phyloP scores from a whole-genome alignment of 345 rosid genomes.

The Brassica cretica region DNA sequence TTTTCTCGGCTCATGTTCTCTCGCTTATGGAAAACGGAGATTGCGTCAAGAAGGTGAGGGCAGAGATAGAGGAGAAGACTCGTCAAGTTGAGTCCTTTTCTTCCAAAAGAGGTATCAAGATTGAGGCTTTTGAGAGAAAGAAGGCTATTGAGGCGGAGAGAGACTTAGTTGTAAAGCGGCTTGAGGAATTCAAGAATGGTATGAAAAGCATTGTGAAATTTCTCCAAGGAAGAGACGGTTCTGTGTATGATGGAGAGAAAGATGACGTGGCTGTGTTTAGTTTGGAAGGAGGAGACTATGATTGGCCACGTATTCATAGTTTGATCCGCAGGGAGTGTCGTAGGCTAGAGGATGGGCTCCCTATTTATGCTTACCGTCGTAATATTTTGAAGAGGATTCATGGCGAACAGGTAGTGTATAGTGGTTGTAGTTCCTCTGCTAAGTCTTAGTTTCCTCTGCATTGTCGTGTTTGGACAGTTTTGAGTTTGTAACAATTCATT shows the following conservation, averaged over 20 bases:
- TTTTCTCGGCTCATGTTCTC: slow-evolving; percentile 44
- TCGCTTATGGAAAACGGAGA: slow-evolving; percentile 48
- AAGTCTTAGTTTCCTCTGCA: not conserved
- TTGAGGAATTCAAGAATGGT: slow-evolving; percentile 56
- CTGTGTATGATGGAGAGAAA: not conserved
- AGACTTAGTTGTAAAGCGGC: slow-evolving; percentile 43
- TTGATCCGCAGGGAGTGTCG: slow-evolving; percentile 67
- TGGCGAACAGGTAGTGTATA: slow-evolving; percentile 46
- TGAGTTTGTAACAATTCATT: not conserved
- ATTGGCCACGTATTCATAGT: slow-evolving; percentile 58
- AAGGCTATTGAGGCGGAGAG: slow-evolving; percentile 43
- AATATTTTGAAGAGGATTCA: slow-evolving; percentile 53
- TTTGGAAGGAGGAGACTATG: slow-evolving; percentile 34
- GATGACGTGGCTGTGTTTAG: slow-evolving; percentile 42
- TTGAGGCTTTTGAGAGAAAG: slow-evolving; percentile 30
- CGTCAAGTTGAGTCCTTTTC: slow-evolving; percentile 35
- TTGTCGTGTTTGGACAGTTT: not conserved
- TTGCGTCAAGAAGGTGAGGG: slow-evolving; percentile 43
- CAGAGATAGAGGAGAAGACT: slow-evolving; percentile 30
- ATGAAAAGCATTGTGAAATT: slow-evolving; percentile 51
- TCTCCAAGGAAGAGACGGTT: slow-evolving; percentile 41
- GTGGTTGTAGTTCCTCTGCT: not conserved
- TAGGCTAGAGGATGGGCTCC: slow-evolving; percentile 73
- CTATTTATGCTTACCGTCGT: slow-evolving; percentile 59
- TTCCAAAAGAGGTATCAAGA: not conserved